These are phyloP conservation scores for Nothophoma quercina DNA, from an alignment of 2,329 filamentous ascomycete species.

Conservation along the genomic window DNA sequence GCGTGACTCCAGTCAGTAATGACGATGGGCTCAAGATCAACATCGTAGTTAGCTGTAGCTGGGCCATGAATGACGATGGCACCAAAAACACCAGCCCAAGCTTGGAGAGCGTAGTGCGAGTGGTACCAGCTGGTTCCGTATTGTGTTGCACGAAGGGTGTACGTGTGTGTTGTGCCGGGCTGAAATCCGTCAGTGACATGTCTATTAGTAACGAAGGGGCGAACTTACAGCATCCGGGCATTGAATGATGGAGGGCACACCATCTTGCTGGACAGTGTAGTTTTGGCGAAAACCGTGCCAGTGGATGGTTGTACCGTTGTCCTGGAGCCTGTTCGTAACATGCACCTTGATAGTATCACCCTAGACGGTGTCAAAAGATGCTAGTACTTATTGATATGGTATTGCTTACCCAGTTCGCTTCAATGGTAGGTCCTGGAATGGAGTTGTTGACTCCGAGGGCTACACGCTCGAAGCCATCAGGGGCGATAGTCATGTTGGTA, in stretches of 20 bases:
- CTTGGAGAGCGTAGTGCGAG: constrained; percentile 66
- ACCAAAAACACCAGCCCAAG: constrained; percentile 37
- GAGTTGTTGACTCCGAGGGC: constrained; percentile 78
- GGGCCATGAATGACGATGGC: constrained; percentile 52
- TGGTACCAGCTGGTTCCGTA: constrained; percentile 69
- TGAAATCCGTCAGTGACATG: constrained; percentile 1
- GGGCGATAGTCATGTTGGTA: constrained; percentile 51
- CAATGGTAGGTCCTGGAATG: constrained; percentile 76
- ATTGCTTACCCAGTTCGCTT: constrained; percentile 63
- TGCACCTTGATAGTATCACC: constrained; percentile 34
- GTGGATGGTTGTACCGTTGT: constrained; percentile 59
- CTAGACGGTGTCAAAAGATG: constrained; percentile 17
- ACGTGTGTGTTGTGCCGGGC: constrained; percentile 13
- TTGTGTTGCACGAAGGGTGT: constrained; percentile 51
- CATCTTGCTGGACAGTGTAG: constrained; percentile 73
- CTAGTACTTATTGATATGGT: constrained; percentile 41
- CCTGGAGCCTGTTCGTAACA: constrained; percentile 42
- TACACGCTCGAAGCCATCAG: constrained; percentile 72
- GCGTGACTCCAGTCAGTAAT: constrained; percentile 49
- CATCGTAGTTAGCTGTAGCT: constrained; percentile 48
- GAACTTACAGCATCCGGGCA: constrained; percentile 16
- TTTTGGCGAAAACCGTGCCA: constrained; percentile 59
- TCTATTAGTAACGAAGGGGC: not conserved
- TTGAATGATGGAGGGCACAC: constrained; percentile 77
- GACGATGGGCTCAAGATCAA: constrained; percentile 44